Conservation (phyloP, 257 asterid species). For the Nicotiana tomentosiformis region DNA sequence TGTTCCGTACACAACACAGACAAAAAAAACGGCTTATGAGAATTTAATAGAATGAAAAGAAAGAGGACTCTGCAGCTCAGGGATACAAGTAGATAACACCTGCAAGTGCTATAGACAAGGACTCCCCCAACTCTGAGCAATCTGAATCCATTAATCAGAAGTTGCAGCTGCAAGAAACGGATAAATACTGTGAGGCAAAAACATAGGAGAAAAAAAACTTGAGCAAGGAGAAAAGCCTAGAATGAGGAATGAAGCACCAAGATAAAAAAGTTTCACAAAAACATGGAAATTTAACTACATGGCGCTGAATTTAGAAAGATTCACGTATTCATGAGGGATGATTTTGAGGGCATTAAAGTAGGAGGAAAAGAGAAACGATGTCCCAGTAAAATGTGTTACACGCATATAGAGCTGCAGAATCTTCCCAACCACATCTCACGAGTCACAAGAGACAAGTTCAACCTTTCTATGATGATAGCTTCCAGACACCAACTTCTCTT, state of each 20-base stretch:
- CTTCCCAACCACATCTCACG: background rate
- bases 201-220: background rate
- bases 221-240: background rate
- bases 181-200: background rate
- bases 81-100: slow-evolving; percentile 32
- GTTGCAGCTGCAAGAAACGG: slow-evolving; percentile 53
- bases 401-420: background rate
- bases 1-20: slow-evolving; percentile 23
- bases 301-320: background rate
- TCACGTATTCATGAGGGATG: background rate
- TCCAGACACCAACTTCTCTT: background rate
- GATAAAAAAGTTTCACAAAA: background rate
- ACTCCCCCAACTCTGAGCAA: slow-evolving; percentile 74
- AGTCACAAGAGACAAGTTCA: background rate
- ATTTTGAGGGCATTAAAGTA: background rate
- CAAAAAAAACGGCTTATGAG: background rate
- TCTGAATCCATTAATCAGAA: slow-evolving; percentile 75
- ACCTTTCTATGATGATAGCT: background rate
- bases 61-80: background rate
- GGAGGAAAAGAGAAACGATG: background rate
- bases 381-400: background rate
- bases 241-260: background rate
- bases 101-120: slow-evolving; percentile 98
- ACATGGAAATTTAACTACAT: background rate
- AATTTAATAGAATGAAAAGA: background rate